These are phyloP conservation scores for Epichloe scottii DNA, from an alignment of 2,329 filamentous ascomycete genomes.

Conservation along the genomic window DNA sequence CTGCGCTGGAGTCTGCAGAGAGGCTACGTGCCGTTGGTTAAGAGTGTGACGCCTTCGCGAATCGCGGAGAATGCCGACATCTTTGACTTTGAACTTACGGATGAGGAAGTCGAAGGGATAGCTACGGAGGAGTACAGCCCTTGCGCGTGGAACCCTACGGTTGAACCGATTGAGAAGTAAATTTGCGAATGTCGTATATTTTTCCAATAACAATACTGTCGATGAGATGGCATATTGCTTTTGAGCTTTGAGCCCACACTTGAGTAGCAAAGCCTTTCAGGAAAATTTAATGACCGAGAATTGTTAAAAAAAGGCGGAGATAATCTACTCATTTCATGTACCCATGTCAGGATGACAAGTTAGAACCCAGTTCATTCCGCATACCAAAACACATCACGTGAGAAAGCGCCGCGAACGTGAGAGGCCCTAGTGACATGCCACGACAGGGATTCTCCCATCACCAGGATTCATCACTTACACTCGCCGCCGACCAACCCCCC, in stretches of 20 bases:
- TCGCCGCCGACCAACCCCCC: neutral
- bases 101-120: conserved; percentile 38
- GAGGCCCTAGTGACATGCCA: neutral
- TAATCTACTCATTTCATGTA: too few species aligned
- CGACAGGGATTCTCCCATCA: neutral
- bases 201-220: too few species aligned
- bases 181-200: too few species aligned
- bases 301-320: too few species aligned
- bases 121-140: conserved; percentile 40
- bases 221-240: too few species aligned
- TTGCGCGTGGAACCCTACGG: conserved; percentile 44
- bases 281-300: too few species aligned
- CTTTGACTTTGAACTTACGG: conserved; percentile 42
- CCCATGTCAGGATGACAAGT: too few species aligned
- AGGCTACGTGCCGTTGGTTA: conserved; percentile 59
- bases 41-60: conserved; percentile 55
- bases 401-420: neutral
- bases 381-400: neutral
- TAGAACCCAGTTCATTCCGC: too few species aligned
- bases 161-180: conserved; percentile 30
- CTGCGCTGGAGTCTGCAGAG: conserved; percentile 76
- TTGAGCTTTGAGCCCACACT: too few species aligned
- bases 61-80: conserved; percentile 51
- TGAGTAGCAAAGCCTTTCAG: too few species aligned
- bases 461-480: neutral